A percentile compares a stretch with the other conserved stretches of the same genome.
Conservation (phyloP, 495 filamentous ascomycete species). For the Ramalina intermedia region DNA sequence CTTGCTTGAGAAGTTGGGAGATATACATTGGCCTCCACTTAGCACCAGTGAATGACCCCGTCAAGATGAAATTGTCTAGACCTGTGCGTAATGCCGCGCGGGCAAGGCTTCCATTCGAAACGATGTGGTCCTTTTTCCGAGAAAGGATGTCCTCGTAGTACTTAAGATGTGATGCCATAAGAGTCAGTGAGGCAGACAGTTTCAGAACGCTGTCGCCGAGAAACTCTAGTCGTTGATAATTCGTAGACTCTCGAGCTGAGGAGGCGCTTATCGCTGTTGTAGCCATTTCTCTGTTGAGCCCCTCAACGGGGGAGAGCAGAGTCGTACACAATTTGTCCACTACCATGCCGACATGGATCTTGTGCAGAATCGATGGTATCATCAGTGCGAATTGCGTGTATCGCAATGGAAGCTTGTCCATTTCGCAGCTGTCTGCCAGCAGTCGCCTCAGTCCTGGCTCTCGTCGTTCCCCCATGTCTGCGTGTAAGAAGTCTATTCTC, state of each 20-base stretch:
- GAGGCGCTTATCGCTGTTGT: conserved; percentile 61
- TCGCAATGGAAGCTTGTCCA: conserved; percentile 44
- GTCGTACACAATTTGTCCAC: conserved; percentile 47
- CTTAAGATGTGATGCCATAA: conserved; percentile 47
- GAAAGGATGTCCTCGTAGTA: conserved; percentile 76
- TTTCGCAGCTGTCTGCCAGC: conserved; percentile 18
- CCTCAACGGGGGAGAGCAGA: conserved; percentile 38
- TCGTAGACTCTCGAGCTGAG: conserved; percentile 38
- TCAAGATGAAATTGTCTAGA: conserved; percentile 63
- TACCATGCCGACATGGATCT: conserved; percentile 49
- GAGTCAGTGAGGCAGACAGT: conserved; percentile 48
- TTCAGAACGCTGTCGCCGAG: conserved; percentile 84
- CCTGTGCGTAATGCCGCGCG: conserved; percentile 45
- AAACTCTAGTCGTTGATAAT: conserved; percentile 86
- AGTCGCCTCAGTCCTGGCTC: background rate
- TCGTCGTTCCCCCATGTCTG: background rate
- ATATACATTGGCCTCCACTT: conserved; percentile 61
- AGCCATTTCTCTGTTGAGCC: conserved; percentile 43
- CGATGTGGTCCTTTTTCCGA: conserved; percentile 47
- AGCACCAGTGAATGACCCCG: conserved; percentile 44
- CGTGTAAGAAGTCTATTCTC: conserved; percentile 46
- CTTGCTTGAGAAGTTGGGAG: conserved; percentile 23
- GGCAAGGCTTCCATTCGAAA: conserved; percentile 58
- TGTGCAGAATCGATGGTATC: conserved; percentile 59
- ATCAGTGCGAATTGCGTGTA: conserved; percentile 54